Base-by-base conservation (phyloP, 1,284 basidiomycete genomes). In the Laetiporus sulphureus region DNA sequence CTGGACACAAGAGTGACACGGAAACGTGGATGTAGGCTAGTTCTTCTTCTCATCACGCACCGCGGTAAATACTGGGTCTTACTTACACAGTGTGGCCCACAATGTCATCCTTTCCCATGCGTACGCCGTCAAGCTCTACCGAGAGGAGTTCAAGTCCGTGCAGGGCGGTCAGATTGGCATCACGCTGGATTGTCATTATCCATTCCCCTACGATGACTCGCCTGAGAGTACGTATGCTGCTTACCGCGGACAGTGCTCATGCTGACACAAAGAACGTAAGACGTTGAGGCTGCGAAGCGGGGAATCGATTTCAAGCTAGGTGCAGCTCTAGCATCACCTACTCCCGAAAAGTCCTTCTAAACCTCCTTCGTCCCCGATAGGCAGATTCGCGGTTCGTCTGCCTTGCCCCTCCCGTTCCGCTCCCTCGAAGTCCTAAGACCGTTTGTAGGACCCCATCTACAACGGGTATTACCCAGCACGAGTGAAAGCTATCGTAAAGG, bases 11-110 rank as follows among this genome's bases (percentile, higher is more conserved):
- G 30, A 77, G 75, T 50, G 66, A 81, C 54, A 79, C 72, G 0
- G 84, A 88, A 55, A 79, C 81, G 6, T 88, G 77, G 75, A 80
- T 83, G 77, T 82, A 49, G 33, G 77, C 61, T n/a, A n/a, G n/a
- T n/a, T n/a, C n/a, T n/a, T n/a, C n/a, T n/a, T n/a, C n/a, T n/a
- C n/a, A n/a, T n/a, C n/a, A n/a, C n/a, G n/a, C n/a, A n/a, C n/a
- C n/a, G n/a, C n/a, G n/a, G n/a, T n/a, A n/a, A n/a, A n/a, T n/a
- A n/a, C n/a, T n/a, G n/a, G n/a, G n/a, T n/a, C n/a, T n/a, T n/a
- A n/a, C n/a, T n/a, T n/a, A 16, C 22, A 4, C 44, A 82, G 79
- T 45, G 83, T 82, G 18, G 82, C 71, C 1, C 84, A 87, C 62
- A 72, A 70, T 51, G 63, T 84, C 29, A 75, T 89, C 39, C 66